Evolutionary conservation across 2,329 filamentous ascomycete genomes (phyloP), one percentile per base, ranked within the genome.

Genomic region (Talaromyces rugulosus): DNA sequence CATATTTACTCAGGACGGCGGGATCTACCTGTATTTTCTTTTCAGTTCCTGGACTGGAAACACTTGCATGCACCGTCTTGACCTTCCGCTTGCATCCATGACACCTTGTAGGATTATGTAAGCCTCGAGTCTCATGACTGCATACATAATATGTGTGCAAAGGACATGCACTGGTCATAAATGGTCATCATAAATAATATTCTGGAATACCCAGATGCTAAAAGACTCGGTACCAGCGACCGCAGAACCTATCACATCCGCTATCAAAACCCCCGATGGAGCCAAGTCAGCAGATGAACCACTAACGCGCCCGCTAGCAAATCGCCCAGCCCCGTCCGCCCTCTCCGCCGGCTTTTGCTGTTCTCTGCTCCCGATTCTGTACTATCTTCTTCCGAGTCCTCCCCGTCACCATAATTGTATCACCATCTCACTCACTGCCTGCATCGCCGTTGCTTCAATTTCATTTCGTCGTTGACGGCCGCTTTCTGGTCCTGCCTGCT

Each of bases 61-160:
- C 33, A 14, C 2, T 23, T 44, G 16, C 11, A 44, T n/a, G 40
- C 40, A 7, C 16, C 40, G 40, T 47, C 44, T 50, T 31, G 44
- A 16, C 44, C 33, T 54, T 61, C 60, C 47, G 60, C 54, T 61
- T 61, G 44, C 44, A 18, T 47, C 44, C 18, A 27, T 5, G 42
- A 23, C 9, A 47, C 4, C 1, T 9, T 3, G 44, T 12, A 36
- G 44, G 7, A 18, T 47, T 47, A 47, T 27, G 18, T 47, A 47
- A 47, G 44, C 44, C 18, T 8, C 44, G 18, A 47, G 44, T 47
- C 18, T 4, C 44, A 27, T 12, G 11, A 47, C 9, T 23, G 23
- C 23, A 23, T 23, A 23, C 23, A 23, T 23, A 23, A 23, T 23
- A 23, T 23, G 23, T 23, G 2, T 16, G 12, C 34, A 12, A 36